Percentiles rank a stretch among this genome's conserved stretches.
Conservation (phyloP, 805 yeast genomes). For the Yarrowia bubula region DNA sequence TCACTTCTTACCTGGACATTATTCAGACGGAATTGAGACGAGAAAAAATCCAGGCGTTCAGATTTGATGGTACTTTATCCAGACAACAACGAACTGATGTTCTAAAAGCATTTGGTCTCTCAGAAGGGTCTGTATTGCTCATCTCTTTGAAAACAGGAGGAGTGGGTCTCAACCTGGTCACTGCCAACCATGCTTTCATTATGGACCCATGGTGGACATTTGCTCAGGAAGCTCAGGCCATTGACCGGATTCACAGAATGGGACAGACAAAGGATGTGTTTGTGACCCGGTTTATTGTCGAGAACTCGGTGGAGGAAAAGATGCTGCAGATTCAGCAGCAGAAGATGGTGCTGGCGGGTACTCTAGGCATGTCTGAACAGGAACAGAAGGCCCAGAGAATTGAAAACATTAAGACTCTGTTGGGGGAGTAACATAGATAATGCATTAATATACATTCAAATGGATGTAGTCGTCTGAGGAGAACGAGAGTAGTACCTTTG, state of each 20-base stretch:
- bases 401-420: constrained; percentile 40
- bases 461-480: too few relatives aligned
- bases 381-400: constrained; percentile 39
- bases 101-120: constrained; percentile 52
- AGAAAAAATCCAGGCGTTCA: constrained; percentile 53
- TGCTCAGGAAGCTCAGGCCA: constrained; percentile 86
- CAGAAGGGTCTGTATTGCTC: constrained; percentile 51
- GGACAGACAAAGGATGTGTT: constrained; percentile 76
- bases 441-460: background rate
- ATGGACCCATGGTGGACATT: constrained; percentile 99
- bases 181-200: constrained; percentile 79
- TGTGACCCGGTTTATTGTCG: constrained; percentile 76
- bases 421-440: constrained; percentile 32
- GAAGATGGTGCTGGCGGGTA: constrained; percentile 46
- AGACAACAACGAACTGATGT: constrained; percentile 63
- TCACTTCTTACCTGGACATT: constrained; percentile 75
- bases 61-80: constrained; percentile 80
- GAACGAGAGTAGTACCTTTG: too few relatives aligned
- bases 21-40: constrained; percentile 59
- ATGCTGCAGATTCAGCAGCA: constrained; percentile 86
- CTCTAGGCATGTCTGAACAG: constrained; percentile 40
- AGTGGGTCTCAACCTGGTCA: constrained; percentile 83
- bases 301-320: constrained; percentile 79
- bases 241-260: constrained; percentile 85
- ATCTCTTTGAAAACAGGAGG: constrained; percentile 90